These are phyloP conservation scores for Lichtheimia ornata DNA, from an alignment of 371 early-diverging fungal species.

Conservation along the genomic window DNA sequence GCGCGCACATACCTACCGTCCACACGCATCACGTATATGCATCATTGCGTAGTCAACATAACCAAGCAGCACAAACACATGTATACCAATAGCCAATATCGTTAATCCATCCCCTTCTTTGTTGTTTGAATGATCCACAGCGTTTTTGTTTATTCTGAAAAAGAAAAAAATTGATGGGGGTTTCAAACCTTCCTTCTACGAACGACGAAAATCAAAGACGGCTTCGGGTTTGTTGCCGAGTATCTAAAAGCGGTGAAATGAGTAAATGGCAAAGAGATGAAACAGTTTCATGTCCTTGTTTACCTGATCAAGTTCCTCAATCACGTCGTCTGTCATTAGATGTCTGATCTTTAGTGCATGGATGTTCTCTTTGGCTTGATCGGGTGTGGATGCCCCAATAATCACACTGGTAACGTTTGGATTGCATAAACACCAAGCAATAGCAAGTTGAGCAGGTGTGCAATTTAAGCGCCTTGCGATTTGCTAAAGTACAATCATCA, in stretches of 20 bases:
- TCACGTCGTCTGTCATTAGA: slow-evolving; percentile 69
- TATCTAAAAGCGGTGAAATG: slow-evolving; percentile 29
- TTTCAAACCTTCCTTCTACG: slow-evolving; percentile 21
- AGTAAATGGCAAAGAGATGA: not conserved
- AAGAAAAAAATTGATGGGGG: not conserved
- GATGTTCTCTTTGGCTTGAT: slow-evolving; percentile 79
- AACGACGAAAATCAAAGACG: slow-evolving; percentile 64
- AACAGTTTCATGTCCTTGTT: not conserved
- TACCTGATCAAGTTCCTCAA: slow-evolving; percentile 63
- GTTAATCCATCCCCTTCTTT: slow-evolving; percentile 4
- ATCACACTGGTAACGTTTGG: slow-evolving; percentile 61
- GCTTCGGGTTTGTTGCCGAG: slow-evolving; percentile 73
- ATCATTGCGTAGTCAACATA: no score
- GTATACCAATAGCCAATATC: no score
- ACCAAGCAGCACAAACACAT: no score
- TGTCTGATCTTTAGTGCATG: slow-evolving; percentile 59
- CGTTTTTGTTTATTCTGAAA: slow-evolving; percentile 4
- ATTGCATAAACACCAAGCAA: slow-evolving; percentile 83
- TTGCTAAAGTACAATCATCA: slow-evolving; percentile 27
- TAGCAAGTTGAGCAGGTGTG: slow-evolving; percentile 76
- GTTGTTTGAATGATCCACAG: not conserved
- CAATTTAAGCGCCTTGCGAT: slow-evolving; percentile 68
- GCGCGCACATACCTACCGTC: no score
- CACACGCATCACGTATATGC: no score
- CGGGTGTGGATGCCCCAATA: slow-evolving; percentile 71